phyloP scores from a whole-genome alignment of 768 basidiomycete species.

The Xerocomus spinulosus region DNA sequence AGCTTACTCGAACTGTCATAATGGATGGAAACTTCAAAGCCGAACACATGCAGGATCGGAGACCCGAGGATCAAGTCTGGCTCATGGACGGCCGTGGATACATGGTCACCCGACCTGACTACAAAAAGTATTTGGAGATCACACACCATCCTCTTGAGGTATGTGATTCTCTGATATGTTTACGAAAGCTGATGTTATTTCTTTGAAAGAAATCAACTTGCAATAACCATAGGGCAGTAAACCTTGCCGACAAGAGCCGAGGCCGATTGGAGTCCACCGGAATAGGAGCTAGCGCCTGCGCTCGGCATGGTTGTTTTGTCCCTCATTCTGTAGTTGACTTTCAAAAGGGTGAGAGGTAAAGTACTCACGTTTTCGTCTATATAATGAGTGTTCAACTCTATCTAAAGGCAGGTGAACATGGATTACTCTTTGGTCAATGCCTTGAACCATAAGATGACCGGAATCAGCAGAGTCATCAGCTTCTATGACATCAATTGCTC shows the following conservation, averaged over 20 bases:
- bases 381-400: too few species aligned
- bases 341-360: background rate
- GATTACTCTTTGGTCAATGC: too few species aligned
- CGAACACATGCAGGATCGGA: conserved; percentile 4
- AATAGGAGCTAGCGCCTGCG: background rate
- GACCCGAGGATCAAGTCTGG: background rate
- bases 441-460: background rate
- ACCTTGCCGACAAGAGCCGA: background rate
- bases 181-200: too few species aligned
- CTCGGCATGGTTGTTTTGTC: background rate
- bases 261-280: background rate
- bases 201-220: background rate
- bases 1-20: background rate
- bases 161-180: background rate
- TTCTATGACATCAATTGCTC: conserved; percentile 10
- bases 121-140: background rate
- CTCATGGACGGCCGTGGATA: background rate
- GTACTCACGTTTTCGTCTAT: too few species aligned
- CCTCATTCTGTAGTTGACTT: too few species aligned
- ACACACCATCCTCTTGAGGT: background rate
- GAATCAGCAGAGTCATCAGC: rapidly evolving
- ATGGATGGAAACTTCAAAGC: conserved; percentile 27
- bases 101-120: background rate
- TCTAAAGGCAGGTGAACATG: conserved; percentile 10
- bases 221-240: conserved; percentile 2